Evolutionary conservation across 2,329 filamentous ascomycete genomes (phyloP), one percentile per base, ranked within the genome.

Genomic region (Xenoacremonium recifei): DNA sequence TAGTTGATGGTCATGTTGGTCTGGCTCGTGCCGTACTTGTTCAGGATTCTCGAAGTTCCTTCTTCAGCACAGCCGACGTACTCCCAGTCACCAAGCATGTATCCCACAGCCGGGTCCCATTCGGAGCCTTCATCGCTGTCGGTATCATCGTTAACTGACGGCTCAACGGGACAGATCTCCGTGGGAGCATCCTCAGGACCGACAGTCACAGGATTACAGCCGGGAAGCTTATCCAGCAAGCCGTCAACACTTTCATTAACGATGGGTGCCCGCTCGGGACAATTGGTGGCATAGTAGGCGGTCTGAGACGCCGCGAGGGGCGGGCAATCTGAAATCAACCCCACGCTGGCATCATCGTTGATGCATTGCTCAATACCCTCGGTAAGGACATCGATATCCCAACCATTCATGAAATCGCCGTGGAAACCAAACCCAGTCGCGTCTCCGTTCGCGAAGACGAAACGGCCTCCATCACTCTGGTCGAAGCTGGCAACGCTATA

Each of bases 371-470:
- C 46, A 27, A 55, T 48, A 3, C 52, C 52, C 19, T 15, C 25
- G 6, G 39, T 29, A 10, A 55, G 53, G 11, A 54, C 45, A 3
- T 31, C 32, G 10, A 38, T 35, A 2, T 55, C 37, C 53, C 53
- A 55, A n/a, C 45, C 53, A 23, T 55, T 55, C 0, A 55, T 20
- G 16, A 55, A 55, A 35, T 55, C 53, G n/a, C 50, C 53, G 4
- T 55, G 53, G 17, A 55, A 55, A 12, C 35, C 42, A 12, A 51
- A 55, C 3, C 53, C 53, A 6, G 52, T 55, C 3, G 53, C 54
- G 11, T 55, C 53, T 15, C 53, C 53, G 4, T 55, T 49, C 2
- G 53, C 50, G 45, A 55, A 55, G 3, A 55, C 50, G 5, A 55
- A 55, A 13, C 38, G 20, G 2, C 53, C 53, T 2, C 53, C 52